Evolutionary conservation across 2,329 filamentous ascomycete species (phyloP), one percentile per base, ranked within the genome.

Genomic region (Pseudocercospora vitis): DNA sequence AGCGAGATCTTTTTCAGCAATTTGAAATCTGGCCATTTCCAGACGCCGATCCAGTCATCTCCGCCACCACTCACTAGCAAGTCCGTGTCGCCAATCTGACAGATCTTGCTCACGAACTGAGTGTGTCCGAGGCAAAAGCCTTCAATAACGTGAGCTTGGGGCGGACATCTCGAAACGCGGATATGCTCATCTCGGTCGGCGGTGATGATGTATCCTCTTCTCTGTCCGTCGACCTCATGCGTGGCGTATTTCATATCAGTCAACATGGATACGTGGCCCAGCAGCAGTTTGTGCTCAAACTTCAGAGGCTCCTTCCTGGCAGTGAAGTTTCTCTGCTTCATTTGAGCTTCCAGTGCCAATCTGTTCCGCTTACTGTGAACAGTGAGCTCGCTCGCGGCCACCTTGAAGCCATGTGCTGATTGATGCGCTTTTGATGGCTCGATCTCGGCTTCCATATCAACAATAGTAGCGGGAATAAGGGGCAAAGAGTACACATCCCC

Each of bases 211-310:
- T 86, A 87, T 47, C 70, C 75, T 50, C 78, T 77, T n/a, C 67
- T 61, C 31, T 71, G 70, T 14, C 70, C 70, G 55, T 84, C 55
- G 4, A 52, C 21, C 60, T 77, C 68, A 66, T 77, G 67, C n/a
- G 73, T 74, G 4, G 78, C 79, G 35, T 83, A 76, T 2, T 77
- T 71, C 48, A 96, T 70, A 65, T 89, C 86, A 1, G 91, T 96
- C 46, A 99, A 82, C 83, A 97, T 88, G 0, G 92, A 96, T 11
- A 99, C 94, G 72, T 99, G 94, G 9, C 94, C 94, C 0, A 99
- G 82, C 6, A 96, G 77, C 0, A 96, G 77, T 31, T 85, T 82
- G 63, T 90, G 83, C 63, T 90, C 86, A 68, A 95, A 95, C 42
- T 72, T 70, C 2, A 69, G 61, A 2, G 76, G 71, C 12, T 76